A percentile compares a stretch with the other conserved stretches of the same genome.
Conservation (phyloP, 345 rosid species). For the Gossypium longicalyx region DNA sequence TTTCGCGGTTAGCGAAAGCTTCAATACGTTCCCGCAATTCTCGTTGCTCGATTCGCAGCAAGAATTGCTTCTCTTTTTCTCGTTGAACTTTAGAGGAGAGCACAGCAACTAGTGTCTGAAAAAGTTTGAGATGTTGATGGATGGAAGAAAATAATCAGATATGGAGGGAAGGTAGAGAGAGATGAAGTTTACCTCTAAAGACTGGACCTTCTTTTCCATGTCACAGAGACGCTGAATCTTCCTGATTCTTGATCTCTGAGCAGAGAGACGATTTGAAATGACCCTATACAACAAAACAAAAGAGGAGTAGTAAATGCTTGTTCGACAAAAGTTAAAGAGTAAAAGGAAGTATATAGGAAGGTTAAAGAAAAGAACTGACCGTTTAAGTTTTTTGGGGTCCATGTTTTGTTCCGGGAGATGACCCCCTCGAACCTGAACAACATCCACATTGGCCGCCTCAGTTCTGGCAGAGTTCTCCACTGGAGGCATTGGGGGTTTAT, state of each 20-base stretch:
- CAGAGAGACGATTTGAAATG: conserved; percentile 31
- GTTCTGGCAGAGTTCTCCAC: not conserved
- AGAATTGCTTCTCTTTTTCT: not conserved
- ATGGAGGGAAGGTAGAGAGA: not conserved
- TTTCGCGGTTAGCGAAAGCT: not conserved
- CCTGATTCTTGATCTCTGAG: conserved; percentile 29
- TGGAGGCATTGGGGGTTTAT: not conserved
- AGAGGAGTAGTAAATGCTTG: not conserved
- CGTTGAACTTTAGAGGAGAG: conserved; percentile 25
- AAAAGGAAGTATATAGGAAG: not conserved
- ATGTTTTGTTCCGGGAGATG: conserved; percentile 8
- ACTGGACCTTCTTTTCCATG: conserved; percentile 23
- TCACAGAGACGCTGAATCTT: conserved; percentile 14
- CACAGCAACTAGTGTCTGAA: conserved; percentile 18
- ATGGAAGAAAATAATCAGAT: not conserved
- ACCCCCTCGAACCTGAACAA: not conserved
- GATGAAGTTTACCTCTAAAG: conserved; percentile 26
- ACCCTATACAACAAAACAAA: conserved; percentile 20
- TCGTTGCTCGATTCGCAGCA: conserved; percentile 16
- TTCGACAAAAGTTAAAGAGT: not conserved
- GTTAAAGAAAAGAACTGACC: conserved; percentile 18
- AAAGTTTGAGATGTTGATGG: not conserved
- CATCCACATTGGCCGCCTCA: not conserved
- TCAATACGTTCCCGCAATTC: conserved; percentile 6
- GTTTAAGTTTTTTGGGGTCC: conserved; percentile 33